Evolutionary conservation across 2,329 filamentous ascomycete genomes (phyloP).

Genomic region (Ophiocordyceps unilateralis): DNA sequence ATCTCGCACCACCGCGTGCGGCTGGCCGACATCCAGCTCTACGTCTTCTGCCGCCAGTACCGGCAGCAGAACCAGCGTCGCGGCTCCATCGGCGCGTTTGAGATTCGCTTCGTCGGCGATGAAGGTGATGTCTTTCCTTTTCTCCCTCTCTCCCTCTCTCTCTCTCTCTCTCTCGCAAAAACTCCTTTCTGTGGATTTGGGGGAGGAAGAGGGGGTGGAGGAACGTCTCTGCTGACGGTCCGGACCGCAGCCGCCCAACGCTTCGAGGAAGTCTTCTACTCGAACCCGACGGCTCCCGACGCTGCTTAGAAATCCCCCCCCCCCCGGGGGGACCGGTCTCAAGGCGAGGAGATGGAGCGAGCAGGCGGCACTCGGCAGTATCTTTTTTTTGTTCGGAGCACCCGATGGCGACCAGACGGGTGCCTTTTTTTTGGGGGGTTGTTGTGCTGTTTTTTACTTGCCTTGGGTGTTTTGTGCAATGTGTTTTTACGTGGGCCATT

Average conservation of each 20-base stretch:
- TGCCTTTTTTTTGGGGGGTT: too few species aligned
- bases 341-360: too few species aligned
- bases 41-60: conserved; percentile 42
- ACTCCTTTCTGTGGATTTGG: not conserved
- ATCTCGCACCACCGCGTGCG: conserved; percentile 28
- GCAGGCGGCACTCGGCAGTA: too few species aligned
- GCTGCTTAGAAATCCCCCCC: not conserved
- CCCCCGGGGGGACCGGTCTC: too few species aligned
- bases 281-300: conserved; percentile 1
- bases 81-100: conserved; percentile 28
- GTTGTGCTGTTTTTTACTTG: too few species aligned
- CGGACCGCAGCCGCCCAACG: conserved; percentile 12
- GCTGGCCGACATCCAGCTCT: conserved; percentile 36
- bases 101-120: conserved; percentile 30
- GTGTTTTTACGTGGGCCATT: too few species aligned
- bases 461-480: too few species aligned
- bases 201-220: too few species aligned
- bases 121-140: conserved; percentile 11
- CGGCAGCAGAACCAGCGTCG: conserved; percentile 33
- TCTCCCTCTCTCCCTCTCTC: not conserved
- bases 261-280: conserved; percentile 25
- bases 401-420: too few species aligned
- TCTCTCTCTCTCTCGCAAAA: not conserved
- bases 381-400: too few species aligned
- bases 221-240: not conserved